Evolutionary conservation across 2,329 filamentous ascomycete genomes (phyloP).

Genomic region (Colletotrichum destructivum): DNA sequence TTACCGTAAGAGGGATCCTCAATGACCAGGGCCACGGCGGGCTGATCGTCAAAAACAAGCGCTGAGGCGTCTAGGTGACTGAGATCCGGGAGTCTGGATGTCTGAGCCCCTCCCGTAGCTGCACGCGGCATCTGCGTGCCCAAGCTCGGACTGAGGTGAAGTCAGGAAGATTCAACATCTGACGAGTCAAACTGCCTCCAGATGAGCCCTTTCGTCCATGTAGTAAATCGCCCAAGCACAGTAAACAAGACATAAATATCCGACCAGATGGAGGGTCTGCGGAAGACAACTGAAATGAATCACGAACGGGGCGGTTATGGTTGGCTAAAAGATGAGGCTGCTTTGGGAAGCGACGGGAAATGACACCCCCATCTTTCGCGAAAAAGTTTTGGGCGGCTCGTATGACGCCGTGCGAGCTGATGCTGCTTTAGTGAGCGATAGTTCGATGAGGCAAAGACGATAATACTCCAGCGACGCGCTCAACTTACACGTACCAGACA

Average conservation of each 20-base stretch:
- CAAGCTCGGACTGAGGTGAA: constrained; percentile 17
- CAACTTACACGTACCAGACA: not conserved
- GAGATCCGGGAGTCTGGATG: constrained; percentile 15
- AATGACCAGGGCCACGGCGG: constrained; percentile 14
- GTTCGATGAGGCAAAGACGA: constrained; percentile 19
- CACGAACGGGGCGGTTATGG: constrained; percentile 14
- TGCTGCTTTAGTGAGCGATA: constrained; percentile 26
- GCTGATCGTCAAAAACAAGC: constrained; percentile 1
- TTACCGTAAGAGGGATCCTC: not conserved
- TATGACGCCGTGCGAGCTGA: constrained; percentile 19
- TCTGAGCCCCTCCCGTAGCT: constrained; percentile 11
- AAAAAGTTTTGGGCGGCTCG: constrained; percentile 19
- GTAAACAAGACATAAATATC: not conserved
- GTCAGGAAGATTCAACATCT: not conserved
- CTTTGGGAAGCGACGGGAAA: constrained; percentile 33
- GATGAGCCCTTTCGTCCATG: constrained; percentile 5
- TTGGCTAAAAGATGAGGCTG: constrained; percentile 26
- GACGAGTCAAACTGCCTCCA: not conserved
- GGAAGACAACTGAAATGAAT: constrained; percentile 13
- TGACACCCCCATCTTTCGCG: constrained; percentile 33
- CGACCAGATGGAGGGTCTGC: constrained; percentile 3
- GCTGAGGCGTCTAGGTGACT: constrained; percentile 21
- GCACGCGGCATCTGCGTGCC: constrained; percentile 22
- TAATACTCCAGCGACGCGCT: constrained; percentile 11
- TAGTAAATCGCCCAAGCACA: constrained; percentile 1